Base-by-base conservation (phyloP, 2,329 filamentous ascomycete genomes). In the Thielaviopsis populi region DNA sequence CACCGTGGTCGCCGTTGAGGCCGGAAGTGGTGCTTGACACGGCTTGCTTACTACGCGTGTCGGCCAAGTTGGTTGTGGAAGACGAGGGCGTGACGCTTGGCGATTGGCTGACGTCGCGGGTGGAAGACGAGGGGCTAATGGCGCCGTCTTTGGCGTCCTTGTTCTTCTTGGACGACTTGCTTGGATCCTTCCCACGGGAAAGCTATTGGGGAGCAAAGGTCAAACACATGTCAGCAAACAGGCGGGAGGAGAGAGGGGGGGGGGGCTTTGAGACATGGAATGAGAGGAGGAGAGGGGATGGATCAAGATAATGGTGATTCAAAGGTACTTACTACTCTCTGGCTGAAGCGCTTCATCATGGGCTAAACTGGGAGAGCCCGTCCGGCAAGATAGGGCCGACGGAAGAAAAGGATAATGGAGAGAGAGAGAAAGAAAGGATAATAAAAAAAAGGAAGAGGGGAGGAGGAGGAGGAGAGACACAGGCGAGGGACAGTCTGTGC, bases 271-370 rank as follows among this genome's bases (percentile, higher is more conserved):
- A 27, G 37, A 22, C 17, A 27, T 48, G 27, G 43, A 61, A 22
- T 7, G 41, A 48, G 41, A 17, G 46, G 46, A n/a, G 13, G 24
- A 33, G 22, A 40, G 30, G 30, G 30, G 30, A 3, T 33, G 33
- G 22, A 40, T 33, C 46, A 48, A 37, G 42, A 33, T 56, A 46
- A 17, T 42, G 30, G 40, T 54, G 3, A n/a, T 15, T 13, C 41
- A 15, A 15, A 42, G 27, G 24, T 64, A 84, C 89, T 82, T 84
- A 96, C 91, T 81, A 96, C 91, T 87, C 89, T 89, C 81, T 95
- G 90, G 78, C 91, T 88, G 77, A 97, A 95, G 75, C 90, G 88
- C 80, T 96, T 96, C 92, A 97, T 96, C 77, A 82, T 88, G 76
- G 75, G 76, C 68, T 65, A 65, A 59, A 65, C 61, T 64, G 70